Percentiles rank a stretch among this genome's conserved stretches.
Conservation (phyloP, 1,284 basidiomycete species). For the Wallemia hederae region DNA sequence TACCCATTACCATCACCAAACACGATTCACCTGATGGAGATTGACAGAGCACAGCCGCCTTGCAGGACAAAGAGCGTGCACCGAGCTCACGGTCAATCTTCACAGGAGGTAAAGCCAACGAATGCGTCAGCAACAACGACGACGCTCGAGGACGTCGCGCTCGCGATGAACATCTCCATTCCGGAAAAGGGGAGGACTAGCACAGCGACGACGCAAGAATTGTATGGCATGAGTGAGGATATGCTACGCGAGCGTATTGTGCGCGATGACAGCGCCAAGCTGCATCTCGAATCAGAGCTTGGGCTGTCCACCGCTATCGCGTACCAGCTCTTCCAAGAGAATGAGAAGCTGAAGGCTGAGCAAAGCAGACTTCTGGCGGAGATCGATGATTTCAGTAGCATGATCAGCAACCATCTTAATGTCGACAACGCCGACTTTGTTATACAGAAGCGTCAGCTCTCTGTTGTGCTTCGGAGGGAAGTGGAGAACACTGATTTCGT, state of each 20-base stretch:
- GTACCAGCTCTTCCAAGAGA: not conserved
- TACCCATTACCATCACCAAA: no score
- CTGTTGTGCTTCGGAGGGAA: not conserved
- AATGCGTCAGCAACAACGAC: no score
- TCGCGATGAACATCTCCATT: not conserved
- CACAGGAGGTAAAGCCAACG: no score
- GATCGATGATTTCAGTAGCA: not conserved
- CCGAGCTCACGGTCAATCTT: no score
- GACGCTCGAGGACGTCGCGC: not conserved
- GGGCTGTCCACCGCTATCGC: not conserved
- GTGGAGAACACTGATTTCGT: not conserved
- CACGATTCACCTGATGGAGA: not conserved
- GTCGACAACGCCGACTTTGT: not conserved
- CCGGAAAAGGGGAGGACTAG: not conserved
- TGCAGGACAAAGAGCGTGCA: not conserved
- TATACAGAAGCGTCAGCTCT: not conserved
- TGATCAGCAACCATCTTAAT: not conserved
- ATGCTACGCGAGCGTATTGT: not conserved
- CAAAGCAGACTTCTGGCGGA: not conserved
- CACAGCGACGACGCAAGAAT: not conserved
- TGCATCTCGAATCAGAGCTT: not conserved
- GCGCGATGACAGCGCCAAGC: not conserved
- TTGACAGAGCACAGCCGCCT: not conserved
- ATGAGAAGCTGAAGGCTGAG: not conserved
- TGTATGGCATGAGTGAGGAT: not conserved